Base-by-base conservation (phyloP, 2,329 filamentous ascomycete genomes). In the Aspergillus awamori region DNA sequence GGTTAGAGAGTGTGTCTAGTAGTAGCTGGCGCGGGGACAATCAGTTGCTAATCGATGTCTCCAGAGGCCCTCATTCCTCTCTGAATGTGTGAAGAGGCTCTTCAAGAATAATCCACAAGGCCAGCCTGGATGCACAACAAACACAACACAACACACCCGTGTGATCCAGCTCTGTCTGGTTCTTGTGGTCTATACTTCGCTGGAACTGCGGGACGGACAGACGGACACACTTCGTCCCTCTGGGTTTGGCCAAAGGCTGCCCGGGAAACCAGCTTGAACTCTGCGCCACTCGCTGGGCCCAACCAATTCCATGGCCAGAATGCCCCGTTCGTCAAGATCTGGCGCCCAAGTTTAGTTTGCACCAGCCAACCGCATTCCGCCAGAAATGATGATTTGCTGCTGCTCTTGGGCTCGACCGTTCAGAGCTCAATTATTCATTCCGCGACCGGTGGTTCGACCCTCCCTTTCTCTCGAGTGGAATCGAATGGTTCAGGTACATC, bases 231-330 rank as follows among this genome's bases (percentile, higher is more conserved):
- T 28, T 55, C 17, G 45, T 13, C 45, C 28, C 17, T 15, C 17
- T 30, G 33, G 11, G 30, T 36, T 36, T 36, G 33, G 33, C 33
- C 13, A 36, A 39, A 33, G 53, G 53, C 53, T 56, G 53, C 53
- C 53, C 39, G 53, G 53, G 53, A 56, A 56, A 56, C 53, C 53
- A 45, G 30, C 26, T 17, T 28, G 26, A 56, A 22, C 52, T 28
- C 53, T 45, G 28, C 36, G 52, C 41, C 53, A 39, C 41, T 20
- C 10, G 8, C 11, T 17, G 11, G 15, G n/a, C 41, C 39, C 53
- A 55, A 55, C 38, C 53, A 30, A 45, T n/a, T 20, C 53, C 22
- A 54, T 30, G 43, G 41, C 30, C 53, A 47, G 53, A 56, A 45
- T 43, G 41, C 51, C 28, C 28, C 26, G 38, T 43, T 33, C 43